These are phyloP conservation scores for Rosa multiflora DNA, from an alignment of 306 rosid genomes.

Conservation along the genomic window DNA sequence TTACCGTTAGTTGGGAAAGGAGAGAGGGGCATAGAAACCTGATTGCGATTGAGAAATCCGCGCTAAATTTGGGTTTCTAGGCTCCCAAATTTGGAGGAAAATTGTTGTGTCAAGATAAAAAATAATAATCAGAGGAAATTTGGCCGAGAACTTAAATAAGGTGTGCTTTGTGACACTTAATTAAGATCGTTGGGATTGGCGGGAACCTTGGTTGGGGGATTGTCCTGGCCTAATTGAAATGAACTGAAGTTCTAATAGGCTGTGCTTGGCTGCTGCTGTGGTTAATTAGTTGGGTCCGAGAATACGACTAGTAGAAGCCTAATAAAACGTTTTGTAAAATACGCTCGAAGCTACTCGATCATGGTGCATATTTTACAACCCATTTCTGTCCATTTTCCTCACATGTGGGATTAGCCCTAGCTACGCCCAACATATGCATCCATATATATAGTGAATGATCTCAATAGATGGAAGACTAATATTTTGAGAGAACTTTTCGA, in stretches of 20 bases:
- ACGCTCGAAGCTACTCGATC: slow-evolving; percentile 11
- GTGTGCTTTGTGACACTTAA: not conserved
- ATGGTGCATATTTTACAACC: slow-evolving; percentile 34
- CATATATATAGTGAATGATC: slow-evolving; percentile 23
- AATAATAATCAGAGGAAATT: slow-evolving; percentile 11
- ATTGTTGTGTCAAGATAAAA: not conserved
- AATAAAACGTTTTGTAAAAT: not conserved
- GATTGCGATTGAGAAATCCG: slow-evolving; percentile 28
- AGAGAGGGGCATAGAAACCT: slow-evolving; percentile 27
- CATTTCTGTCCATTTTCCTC: slow-evolving; percentile 74
- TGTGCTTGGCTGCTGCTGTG: not conserved
- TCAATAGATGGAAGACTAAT: not conserved
- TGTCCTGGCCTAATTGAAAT: not conserved
- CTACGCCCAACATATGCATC: slow-evolving; percentile 23
- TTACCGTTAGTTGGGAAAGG: slow-evolving; percentile 27
- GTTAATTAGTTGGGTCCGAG: no score
- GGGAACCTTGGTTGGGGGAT: not conserved
- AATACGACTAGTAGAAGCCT: no score
- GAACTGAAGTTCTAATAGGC: not conserved
- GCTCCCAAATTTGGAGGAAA: slow-evolving; percentile 42
- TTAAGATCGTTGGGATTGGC: slow-evolving; percentile 19
- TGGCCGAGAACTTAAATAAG: slow-evolving; percentile 40
- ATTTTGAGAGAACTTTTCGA: not conserved
- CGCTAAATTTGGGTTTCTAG: slow-evolving; percentile 41
- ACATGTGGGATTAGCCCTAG: slow-evolving; percentile 51